Base-by-base conservation (phyloP, 2,329 filamentous ascomycete species). In the Aspergillus luchuensis region DNA sequence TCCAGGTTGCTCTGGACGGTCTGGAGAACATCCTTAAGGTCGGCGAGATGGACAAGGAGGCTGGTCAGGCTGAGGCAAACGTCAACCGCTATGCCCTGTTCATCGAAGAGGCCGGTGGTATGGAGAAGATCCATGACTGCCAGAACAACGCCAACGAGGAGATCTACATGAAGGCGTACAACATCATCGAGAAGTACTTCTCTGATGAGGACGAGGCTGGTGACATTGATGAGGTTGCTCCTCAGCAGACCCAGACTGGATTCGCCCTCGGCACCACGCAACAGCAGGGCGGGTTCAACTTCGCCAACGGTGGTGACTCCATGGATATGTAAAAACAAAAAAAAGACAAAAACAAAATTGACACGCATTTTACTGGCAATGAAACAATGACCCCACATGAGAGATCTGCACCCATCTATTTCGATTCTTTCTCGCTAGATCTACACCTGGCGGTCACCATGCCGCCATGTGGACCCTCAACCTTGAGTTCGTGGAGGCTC, bases 81-180 rank as follows among this genome's bases (percentile, higher is more conserved):
- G 92, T 99, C 82, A 99, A 99, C 87, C 90, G 91, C 67, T 99
- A 96, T 73, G 95, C 95, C 50, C 86, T 99, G 66, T 98, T 96
- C 81, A 99, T 99, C 69, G 95, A 99, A 81, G 95, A 99, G 80
- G 96, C 93, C 69, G 92, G 92, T 73, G 95, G 95, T 68, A 99
- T 99, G 95, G 95, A 98, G 84, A 98, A 98, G 89, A 98, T 99
- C 70, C 95, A 99, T 81, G 94, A 98, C 71, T 98, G 95, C 87
- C 95, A 99, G 84, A 97, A 96, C 84, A 99, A 99, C 73, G 94
- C 94, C 83, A 99, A 99, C 81, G 95, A 99, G 82, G 95, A 99
- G 81, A 99, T 99, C 71, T 99, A 99, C 85, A 98, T 99, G 94
- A 99, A 99, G 88, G 95, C 95, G 0, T 99, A 98, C 86, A 98